Conservation (phyloP, 2,329 filamentous ascomycete genomes). For the Colletotrichum tamarilloi region DNA sequence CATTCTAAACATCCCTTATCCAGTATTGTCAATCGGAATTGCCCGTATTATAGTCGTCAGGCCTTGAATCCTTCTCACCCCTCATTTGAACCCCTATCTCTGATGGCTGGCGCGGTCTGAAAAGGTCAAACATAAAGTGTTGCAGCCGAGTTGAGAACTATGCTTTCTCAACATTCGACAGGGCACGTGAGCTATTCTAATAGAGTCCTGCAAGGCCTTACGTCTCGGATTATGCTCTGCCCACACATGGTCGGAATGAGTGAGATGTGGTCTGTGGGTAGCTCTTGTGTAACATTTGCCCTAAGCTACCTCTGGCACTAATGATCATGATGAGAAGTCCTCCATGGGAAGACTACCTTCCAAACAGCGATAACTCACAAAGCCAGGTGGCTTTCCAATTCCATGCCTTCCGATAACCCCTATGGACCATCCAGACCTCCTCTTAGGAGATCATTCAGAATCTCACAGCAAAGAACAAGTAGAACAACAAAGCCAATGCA, state of each 20-base stretch:
- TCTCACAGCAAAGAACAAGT: too few relatives aligned
- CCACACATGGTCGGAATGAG: not conserved
- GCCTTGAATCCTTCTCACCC: not conserved
- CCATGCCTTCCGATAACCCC: not conserved
- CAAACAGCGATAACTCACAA: not conserved
- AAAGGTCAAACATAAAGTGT: not conserved
- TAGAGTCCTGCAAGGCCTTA: not conserved
- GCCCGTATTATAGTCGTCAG: not conserved
- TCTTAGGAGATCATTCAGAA: not conserved
- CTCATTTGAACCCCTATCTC: not conserved
- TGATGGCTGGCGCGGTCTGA: not conserved
- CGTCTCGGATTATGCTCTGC: not conserved
- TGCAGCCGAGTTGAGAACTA: not conserved
- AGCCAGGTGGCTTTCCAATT: not conserved
- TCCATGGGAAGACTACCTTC: not conserved
- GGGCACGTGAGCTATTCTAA: not conserved
- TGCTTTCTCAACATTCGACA: not conserved
- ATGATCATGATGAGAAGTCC: not conserved
- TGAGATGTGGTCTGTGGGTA: not conserved
- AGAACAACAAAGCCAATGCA: too few relatives aligned
- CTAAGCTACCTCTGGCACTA: not conserved
- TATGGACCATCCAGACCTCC: too few relatives aligned
- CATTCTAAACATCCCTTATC: too few relatives aligned
- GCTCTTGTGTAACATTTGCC: not conserved
- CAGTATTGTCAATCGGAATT: not conserved